Conservation (phyloP, 345 rosid genomes). For the Citrus unshiu region DNA sequence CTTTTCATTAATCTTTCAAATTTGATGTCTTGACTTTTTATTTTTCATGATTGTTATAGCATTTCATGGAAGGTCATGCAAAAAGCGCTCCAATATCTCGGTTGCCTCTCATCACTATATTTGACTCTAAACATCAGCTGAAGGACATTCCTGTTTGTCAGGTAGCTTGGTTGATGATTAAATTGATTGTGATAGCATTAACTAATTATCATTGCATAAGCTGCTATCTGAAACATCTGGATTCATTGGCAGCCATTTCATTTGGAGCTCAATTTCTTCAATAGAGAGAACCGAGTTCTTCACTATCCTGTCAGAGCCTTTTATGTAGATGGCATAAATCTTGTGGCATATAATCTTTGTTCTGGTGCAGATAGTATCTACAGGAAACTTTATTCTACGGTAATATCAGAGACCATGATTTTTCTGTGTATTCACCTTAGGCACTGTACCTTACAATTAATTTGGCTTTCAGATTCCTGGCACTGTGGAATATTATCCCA, state of each 20-base stretch:
- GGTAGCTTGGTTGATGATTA: conserved; percentile 35
- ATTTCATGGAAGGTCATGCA: conserved; percentile 99
- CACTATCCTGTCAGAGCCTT: conserved; percentile 94
- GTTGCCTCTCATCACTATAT: conserved; percentile 73
- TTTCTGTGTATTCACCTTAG: not conserved
- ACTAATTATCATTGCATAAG: conserved; percentile 14
- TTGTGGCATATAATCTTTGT: conserved; percentile 87
- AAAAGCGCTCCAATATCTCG: conserved; percentile 91
- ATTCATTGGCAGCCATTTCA: conserved; percentile 78
- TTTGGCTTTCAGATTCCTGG: conserved; percentile 69
- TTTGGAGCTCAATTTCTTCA: conserved; percentile 96
- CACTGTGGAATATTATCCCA: conserved; percentile 76
- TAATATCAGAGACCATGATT: conserved; percentile 28
- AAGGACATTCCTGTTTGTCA: conserved; percentile 89
- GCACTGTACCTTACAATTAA: conserved; percentile 5
- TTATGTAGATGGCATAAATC: conserved; percentile 77
- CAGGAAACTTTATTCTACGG: conserved; percentile 88
- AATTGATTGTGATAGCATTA: conserved; percentile 7
- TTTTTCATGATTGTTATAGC: conserved; percentile 45
- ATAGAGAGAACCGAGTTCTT: conserved; percentile 86
- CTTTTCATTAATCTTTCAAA: not conserved
- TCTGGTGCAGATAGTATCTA: conserved; percentile 75
- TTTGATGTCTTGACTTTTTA: conserved; percentile 6
- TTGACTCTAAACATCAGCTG: conserved; percentile 66
- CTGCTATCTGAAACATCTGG: conserved; percentile 27